Evolutionary conservation across 2,329 filamentous ascomycete genomes (phyloP).

Genomic region (Cadophora sp.): DNA sequence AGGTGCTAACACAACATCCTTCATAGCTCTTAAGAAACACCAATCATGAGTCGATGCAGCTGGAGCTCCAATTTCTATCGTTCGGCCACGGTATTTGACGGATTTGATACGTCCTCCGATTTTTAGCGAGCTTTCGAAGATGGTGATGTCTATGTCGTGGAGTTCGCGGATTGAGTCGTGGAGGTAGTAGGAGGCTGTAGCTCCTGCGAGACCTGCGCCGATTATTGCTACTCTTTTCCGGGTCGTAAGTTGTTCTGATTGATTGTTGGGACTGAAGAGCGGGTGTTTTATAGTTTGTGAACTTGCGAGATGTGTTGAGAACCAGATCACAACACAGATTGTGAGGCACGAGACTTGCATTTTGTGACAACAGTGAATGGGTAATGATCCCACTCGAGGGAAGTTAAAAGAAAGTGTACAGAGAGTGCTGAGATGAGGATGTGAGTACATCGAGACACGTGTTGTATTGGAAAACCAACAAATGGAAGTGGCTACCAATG

Average conservation of each 20-base stretch:
- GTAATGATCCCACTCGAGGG: no score
- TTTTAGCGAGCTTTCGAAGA: constrained; percentile 1
- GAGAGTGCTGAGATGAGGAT: background rate
- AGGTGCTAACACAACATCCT: background rate
- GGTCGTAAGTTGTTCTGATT: background rate
- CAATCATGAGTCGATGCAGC: background rate
- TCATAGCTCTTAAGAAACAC: constrained; percentile 6
- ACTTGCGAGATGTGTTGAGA: no score
- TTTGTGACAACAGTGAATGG: background rate
- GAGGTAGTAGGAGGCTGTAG: background rate
- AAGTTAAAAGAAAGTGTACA: no score
- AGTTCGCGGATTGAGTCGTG: background rate
- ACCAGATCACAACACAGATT: no score
- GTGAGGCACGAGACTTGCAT: no score
- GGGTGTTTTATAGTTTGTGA: background rate
- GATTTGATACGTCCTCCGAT: background rate
- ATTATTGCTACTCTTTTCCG: background rate
- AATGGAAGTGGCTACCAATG: background rate
- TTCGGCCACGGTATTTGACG: background rate
- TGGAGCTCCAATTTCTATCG: constrained; percentile 1
- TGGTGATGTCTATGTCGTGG: background rate
- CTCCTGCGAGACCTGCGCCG: constrained; percentile 1
- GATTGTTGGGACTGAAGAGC: background rate
- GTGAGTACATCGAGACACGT: background rate
- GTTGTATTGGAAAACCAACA: background rate